These are phyloP conservation scores for Haematococcus lacustris DNA, from an alignment of 139 green algal genomes.

Conservation along the genomic window DNA sequence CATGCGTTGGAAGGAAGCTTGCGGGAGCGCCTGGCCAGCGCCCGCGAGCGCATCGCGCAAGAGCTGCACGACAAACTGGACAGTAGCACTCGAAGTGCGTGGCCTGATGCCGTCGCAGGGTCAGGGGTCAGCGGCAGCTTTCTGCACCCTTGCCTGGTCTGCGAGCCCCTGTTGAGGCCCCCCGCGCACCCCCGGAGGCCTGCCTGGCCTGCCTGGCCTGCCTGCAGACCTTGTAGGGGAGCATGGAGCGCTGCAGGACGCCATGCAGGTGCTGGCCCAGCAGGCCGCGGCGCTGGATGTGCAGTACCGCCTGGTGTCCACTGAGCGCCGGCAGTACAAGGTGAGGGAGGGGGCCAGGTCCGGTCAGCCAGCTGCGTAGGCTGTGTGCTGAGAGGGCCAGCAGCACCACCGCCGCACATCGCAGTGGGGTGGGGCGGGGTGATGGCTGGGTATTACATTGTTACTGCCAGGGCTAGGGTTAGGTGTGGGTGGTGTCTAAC, in stretches of 20 bases:
- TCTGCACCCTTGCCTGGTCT: too few relatives aligned
- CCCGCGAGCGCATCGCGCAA: slow-evolving; percentile 1
- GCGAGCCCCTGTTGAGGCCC: too few relatives aligned
- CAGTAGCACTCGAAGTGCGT: not conserved
- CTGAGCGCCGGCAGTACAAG: slow-evolving; percentile 2
- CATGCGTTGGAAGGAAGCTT: not conserved
- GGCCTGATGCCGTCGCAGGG: too few relatives aligned
- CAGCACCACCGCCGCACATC: too few relatives aligned
- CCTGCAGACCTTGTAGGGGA: slow-evolving; percentile 6
- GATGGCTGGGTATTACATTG: too few relatives aligned
- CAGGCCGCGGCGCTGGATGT: slow-evolving; percentile 20
- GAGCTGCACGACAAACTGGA: slow-evolving; percentile 8
- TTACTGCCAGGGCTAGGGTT: too few relatives aligned
- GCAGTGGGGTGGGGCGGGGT: too few relatives aligned
- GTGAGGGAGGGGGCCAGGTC: not conserved
- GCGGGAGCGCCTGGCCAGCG: not conserved
- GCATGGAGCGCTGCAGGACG: slow-evolving; percentile 24
- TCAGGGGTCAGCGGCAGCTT: too few relatives aligned
- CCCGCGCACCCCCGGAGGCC: too few relatives aligned
- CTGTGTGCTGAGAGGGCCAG: not conserved
- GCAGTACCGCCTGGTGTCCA: slow-evolving; percentile 17
- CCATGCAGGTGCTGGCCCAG: slow-evolving; percentile 6
- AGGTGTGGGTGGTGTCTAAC: too few relatives aligned
- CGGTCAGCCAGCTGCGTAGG: too few relatives aligned
- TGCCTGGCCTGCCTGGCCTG: too few relatives aligned